Base-by-base conservation (phyloP, 73 alveolate species). In the Blepharisma japonicum region DNA sequence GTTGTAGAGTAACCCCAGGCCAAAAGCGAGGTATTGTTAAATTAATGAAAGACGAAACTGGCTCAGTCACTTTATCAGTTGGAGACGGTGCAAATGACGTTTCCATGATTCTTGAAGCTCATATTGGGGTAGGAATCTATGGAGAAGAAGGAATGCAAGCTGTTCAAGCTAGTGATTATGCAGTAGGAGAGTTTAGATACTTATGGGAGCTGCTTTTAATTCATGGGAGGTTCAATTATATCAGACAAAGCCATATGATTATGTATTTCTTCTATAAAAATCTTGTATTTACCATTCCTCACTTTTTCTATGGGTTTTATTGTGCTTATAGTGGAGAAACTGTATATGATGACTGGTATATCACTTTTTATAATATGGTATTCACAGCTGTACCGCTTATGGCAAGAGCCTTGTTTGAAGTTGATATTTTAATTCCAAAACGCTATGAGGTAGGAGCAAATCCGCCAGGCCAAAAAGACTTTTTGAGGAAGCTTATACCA, bases 31-130 rank as follows among this genome's bases (percentile, higher is more conserved):
- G 92, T 78, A 96, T 96, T 32, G 99, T 96, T 18, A 77, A 87
- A 79, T 81, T 90, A 56, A 92, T 91, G 39, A 96, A 90, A 85
- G 82, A 94, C 94, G 88, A 77, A 42, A 47, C 56, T 5, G 74
- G 74, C 48, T 48, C 77, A 21, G 83, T 86, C 7, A 92, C 99
- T 18, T 79, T 97, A 42, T 98, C 99, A 3, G 93, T 97, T 42
- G 99, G 99, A 4, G 99, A 97, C 80, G 99, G 99, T 14, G 99
- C 98, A 6, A 97, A 97, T 81, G 99, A 97, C 86, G 99, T 95
- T 0, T 88, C 90, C 85, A 97, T 97, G 99, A 95, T 97, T 68
- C 83, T 56, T 18, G 83, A 77, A 77, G 85, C 84, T 87, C 79
- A 97, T 88, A 77, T 95, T 23, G 99, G 99, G 2, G 91, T 95